These are phyloP conservation scores for Chaetomiaceae sp. DNA, from an alignment of 2,329 filamentous ascomycete species.

Conservation along the genomic window DNA sequence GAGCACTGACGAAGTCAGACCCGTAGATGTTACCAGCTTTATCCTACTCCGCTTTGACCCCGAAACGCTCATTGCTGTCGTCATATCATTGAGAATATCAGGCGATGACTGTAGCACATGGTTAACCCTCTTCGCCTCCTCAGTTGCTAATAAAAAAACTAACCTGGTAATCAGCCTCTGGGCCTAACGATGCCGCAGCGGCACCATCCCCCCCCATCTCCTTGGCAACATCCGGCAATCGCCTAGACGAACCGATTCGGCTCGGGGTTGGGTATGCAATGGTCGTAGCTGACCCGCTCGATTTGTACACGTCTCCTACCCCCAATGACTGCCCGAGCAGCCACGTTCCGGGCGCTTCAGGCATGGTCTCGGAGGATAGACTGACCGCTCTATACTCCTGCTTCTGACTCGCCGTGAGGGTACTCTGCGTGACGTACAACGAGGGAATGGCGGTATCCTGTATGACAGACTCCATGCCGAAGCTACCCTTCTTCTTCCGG, in stretches of 20 bases:
- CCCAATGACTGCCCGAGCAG: not conserved
- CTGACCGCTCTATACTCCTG: slow-evolving; percentile 33
- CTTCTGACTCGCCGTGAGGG: slow-evolving; percentile 37
- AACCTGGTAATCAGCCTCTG: slow-evolving; percentile 1
- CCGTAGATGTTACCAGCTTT: slow-evolving; percentile 1
- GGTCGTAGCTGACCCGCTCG: slow-evolving; percentile 33
- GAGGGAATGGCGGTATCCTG: slow-evolving; percentile 10
- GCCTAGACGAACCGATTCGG: slow-evolving; percentile 25
- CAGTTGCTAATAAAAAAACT: not conserved
- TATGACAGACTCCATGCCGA: slow-evolving; percentile 7
- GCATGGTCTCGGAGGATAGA: slow-evolving; percentile 21
- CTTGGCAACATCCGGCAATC: not conserved
- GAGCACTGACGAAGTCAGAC: not conserved
- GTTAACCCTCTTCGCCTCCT: not conserved
- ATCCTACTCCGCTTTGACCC: slow-evolving; percentile 12
- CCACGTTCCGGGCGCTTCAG: slow-evolving; percentile 13
- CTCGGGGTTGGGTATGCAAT: slow-evolving; percentile 37
- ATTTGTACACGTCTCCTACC: slow-evolving; percentile 23
- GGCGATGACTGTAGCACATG: slow-evolving; percentile 26
- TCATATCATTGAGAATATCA: slow-evolving; percentile 25
- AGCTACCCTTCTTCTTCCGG: not conserved
- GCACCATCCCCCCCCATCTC: not conserved
- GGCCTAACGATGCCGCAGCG: not conserved
- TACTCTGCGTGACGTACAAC: slow-evolving; percentile 33
- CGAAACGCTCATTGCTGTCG: not conserved